A percentile compares a stretch with the other conserved stretches of the same genome.
Conservation (phyloP, 805 yeast species). For the Candida wancherniae region DNA sequence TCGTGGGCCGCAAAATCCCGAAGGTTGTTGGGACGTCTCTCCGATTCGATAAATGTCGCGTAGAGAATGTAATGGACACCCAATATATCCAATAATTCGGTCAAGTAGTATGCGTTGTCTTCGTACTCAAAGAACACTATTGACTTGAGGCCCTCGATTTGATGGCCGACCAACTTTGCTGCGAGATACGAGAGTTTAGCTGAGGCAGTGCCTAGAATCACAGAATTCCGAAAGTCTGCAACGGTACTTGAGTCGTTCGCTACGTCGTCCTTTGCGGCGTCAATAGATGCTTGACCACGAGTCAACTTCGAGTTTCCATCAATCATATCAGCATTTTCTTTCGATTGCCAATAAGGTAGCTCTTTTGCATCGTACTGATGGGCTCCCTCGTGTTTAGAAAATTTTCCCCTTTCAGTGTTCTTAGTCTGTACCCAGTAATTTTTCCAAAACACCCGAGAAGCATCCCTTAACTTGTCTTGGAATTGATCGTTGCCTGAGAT, state of each 20-base stretch:
- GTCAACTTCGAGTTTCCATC: no score
- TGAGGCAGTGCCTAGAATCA: slow-evolving; percentile 57
- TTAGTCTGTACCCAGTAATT: slow-evolving; percentile 45
- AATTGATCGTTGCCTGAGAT: slow-evolving; percentile 26
- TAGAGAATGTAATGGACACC: slow-evolving; percentile 61
- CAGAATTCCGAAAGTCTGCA: no score
- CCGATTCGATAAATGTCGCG: slow-evolving; percentile 52
- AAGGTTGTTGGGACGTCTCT: slow-evolving; percentile 49
- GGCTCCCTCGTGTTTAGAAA: slow-evolving; percentile 31
- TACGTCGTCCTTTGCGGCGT: no score
- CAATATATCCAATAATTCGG: slow-evolving; percentile 58
- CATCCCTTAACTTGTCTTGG: slow-evolving; percentile 25
- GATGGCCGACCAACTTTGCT: slow-evolving; percentile 50
- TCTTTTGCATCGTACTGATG: slow-evolving; percentile 1
- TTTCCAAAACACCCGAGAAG: slow-evolving; percentile 47
- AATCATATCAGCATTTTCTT: slow-evolving; percentile 19
- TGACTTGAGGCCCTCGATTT: slow-evolving; percentile 43
- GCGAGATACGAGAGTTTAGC: slow-evolving; percentile 59
- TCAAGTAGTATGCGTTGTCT: slow-evolving; percentile 62
- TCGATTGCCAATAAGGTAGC: no score
- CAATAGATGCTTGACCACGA: no score
- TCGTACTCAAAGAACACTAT: slow-evolving; percentile 68
- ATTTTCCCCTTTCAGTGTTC: slow-evolving; percentile 32
- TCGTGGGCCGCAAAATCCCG: slow-evolving; percentile 43
- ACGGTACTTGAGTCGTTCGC: no score